phyloP scores from a whole-genome alignment of 2,329 filamentous ascomycete species.

The Neofusicoccum laricinum region DNA sequence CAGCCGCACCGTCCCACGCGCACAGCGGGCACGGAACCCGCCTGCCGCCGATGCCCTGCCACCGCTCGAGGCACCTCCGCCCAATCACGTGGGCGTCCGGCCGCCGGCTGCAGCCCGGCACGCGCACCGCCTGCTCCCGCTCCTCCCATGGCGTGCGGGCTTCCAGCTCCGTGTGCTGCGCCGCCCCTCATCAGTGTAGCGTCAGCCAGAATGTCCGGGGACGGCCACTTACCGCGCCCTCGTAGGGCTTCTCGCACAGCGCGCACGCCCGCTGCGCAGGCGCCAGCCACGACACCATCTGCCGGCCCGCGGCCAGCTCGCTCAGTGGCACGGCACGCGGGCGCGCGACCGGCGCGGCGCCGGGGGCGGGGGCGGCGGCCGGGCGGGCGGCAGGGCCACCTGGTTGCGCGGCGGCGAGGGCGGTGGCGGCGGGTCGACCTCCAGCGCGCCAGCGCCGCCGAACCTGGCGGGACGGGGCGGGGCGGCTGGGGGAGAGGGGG shows the following conservation, averaged over 20 bases:
- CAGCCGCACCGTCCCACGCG: constrained; percentile 38
- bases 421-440: not conserved
- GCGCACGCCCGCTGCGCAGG: not conserved
- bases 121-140: not conserved
- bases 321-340: not conserved
- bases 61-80: not conserved
- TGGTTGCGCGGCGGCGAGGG: not conserved
- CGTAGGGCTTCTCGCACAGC: not conserved
- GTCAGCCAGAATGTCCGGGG: not conserved
- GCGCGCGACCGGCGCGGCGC: not conserved
- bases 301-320: not conserved
- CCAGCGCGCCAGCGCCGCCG: not conserved
- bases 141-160: not conserved
- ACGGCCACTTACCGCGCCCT: not conserved
- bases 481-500: not conserved
- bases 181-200: not conserved
- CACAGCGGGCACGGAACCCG: constrained; percentile 20
- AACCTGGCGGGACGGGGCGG: not conserved
- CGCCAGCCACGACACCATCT: not conserved
- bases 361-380: not conserved
- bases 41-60: constrained; percentile 3
- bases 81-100: not conserved
- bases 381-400: not conserved
- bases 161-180: not conserved
- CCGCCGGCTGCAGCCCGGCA: not conserved